These are phyloP conservation scores for Aureobasidium sp. DNA, from an alignment of 2,329 filamentous ascomycete genomes.

Conservation along the genomic window DNA sequence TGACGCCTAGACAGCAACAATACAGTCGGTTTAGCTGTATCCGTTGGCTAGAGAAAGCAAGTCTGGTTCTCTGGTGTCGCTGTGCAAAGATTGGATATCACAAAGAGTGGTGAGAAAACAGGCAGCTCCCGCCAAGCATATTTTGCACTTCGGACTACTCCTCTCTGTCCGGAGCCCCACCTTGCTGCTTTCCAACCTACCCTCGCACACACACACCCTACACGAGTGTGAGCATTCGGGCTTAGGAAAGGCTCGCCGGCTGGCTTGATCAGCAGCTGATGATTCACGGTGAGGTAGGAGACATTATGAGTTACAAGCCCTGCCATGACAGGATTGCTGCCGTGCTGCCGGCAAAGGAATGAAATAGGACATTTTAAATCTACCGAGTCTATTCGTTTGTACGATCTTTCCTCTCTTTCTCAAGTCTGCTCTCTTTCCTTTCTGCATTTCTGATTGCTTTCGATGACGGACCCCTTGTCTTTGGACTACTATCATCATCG, in stretches of 20 bases:
- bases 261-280: constrained; percentile 11
- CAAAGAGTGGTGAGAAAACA: background rate
- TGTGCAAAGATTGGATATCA: too few species aligned
- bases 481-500: background rate
- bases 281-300: constrained; percentile 1
- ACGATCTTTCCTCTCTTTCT: background rate
- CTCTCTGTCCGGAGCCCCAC: constrained; percentile 7
- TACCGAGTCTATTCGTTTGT: background rate
- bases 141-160: constrained; percentile 9
- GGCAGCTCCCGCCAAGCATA: background rate
- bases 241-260: background rate
- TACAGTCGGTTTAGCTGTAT: background rate
- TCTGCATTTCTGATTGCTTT: background rate
- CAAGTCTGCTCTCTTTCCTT: background rate
- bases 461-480: background rate
- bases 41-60: background rate
- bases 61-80: background rate
- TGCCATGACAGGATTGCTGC: background rate
- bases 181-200: constrained; percentile 7
- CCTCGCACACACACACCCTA: background rate
- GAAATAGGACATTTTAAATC: constrained; percentile 8
- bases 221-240: constrained; percentile 2
- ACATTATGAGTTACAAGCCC: constrained; percentile 2
- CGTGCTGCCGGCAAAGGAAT: constrained; percentile 6
- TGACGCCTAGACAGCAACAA: background rate